Base-by-base conservation (phyloP, 2,329 filamentous ascomycete species). In the Monilinia fructicola region DNA sequence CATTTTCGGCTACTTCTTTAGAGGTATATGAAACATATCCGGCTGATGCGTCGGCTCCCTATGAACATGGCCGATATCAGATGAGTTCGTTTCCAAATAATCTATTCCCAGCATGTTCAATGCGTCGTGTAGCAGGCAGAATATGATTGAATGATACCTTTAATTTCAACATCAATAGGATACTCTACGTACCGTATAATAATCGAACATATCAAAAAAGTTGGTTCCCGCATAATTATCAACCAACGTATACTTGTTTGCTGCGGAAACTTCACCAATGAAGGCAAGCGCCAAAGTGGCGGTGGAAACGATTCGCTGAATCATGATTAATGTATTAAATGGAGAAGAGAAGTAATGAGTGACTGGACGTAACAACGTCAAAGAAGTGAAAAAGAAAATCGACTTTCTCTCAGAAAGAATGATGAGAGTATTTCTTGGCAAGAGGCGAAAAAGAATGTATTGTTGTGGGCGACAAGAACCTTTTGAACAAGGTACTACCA, bases 11-110 rank as follows among this genome's bases (percentile, higher is more conserved):
- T 21, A 77, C 79, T 28, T 72, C 71, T 66, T 80, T 74, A 61
- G 77, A 74, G 55, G 84, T 83, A 75, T 86, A 92, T 74, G 82
- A 78, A 48, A 92, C 90, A 72, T 84, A 90, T 55, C 89, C 90
- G 69, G 86, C 77, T 21, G 85, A 91, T 1, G 84, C 87, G 72
- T 92, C 89, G 10, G 78, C 69, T 6, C 77, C 70, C 72, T 74
- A 54, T 48, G 35, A 10, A 40, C 40, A 54, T 48, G 35, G 12
- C 40, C 40, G 38, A 48, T 63, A 64, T 67, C 46, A 58, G 54
- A 38, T 40, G 14, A 56, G 21, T 35, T 59, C 26, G 4, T 42
- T 55, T 53, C 21, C n/a, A 48, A 44, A 55, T 38, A 38, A 10
- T 40, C 14, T n/a, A 26, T 9, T 50, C 40, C 28, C 2, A 28